These are phyloP conservation scores for Xylaria sp. DNA, from an alignment of 2,329 filamentous ascomycete genomes.

Conservation along the genomic window DNA sequence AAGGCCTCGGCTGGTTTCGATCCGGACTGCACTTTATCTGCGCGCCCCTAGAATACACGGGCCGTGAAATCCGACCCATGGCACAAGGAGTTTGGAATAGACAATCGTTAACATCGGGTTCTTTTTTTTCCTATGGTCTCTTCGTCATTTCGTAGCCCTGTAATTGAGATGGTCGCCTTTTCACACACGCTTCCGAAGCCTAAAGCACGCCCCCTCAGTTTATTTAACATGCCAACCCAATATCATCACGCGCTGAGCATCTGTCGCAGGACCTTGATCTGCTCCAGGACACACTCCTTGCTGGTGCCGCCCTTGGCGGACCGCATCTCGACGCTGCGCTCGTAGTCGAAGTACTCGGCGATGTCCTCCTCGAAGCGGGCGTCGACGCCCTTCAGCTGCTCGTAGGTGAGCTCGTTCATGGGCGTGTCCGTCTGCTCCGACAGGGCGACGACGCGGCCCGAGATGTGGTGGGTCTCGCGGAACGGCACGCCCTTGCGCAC, in stretches of 20 bases:
- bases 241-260: constrained; percentile 35
- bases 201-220: not conserved
- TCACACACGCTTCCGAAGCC: not conserved
- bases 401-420: constrained; percentile 71
- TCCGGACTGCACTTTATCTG: not conserved
- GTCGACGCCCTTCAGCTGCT: constrained; percentile 68
- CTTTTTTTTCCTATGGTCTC: too few species aligned
- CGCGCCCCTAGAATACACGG: not conserved
- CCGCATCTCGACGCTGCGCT: constrained; percentile 79
- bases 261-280: constrained; percentile 56
- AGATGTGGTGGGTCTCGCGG: constrained; percentile 82
- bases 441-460: constrained; percentile 72
- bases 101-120: too few species aligned
- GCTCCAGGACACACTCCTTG: constrained; percentile 65
- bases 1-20: not conserved
- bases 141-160: not conserved
- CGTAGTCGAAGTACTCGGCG: constrained; percentile 77
- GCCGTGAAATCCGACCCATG: not conserved
- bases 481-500: constrained; percentile 76
- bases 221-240: not conserved
- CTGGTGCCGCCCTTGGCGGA: constrained; percentile 79
- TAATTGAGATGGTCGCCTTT: not conserved
- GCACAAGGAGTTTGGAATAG: not conserved
- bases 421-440: constrained; percentile 67
- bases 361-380: constrained; percentile 67